Conservation (phyloP, 192 early-diverging fungal genomes). For the Backusella morwellensis region DNA sequence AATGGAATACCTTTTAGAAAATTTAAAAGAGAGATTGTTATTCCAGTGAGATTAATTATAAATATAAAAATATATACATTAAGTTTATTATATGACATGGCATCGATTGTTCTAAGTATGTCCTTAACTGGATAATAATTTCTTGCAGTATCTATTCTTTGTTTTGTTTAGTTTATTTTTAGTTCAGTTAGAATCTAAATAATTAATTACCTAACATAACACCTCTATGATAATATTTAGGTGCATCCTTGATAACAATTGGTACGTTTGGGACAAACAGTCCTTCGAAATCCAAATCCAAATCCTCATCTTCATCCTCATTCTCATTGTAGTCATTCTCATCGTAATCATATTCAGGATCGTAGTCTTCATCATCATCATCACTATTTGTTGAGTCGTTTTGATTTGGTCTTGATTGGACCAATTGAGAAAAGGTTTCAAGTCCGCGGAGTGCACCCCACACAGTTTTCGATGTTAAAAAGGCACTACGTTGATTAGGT, state of each 20-base stretch:
- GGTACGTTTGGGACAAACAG: conserved; percentile 47
- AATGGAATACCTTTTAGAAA: conserved; percentile 59
- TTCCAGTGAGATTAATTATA: not conserved
- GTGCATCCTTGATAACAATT: conserved; percentile 58
- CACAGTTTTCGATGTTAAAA: conserved; percentile 55
- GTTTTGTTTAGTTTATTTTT: not conserved
- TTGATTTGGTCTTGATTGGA: conserved; percentile 29
- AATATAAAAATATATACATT: conserved; percentile 46
- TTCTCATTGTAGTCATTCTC: not conserved
- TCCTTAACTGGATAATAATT: conserved; percentile 67
- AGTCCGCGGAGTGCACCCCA: conserved; percentile 72
- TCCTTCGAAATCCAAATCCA: not conserved
- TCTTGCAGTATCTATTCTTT: conserved; percentile 57
- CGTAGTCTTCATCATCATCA: not conserved
- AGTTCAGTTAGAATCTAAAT: conserved; percentile 2
- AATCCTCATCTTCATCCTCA: conserved; percentile 16
- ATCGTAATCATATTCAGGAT: not conserved
- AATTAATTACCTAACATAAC: conserved; percentile 44
- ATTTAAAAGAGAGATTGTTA: not conserved
- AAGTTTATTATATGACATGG: conserved; percentile 80
- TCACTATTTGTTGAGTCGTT: not conserved
- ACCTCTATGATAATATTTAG: conserved; percentile 65
- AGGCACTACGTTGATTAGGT: conserved; percentile 44
- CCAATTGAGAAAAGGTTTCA: conserved; percentile 72
- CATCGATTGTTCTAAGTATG: conserved; percentile 69